Evolutionary conservation across 129 eudicot species (phyloP), one percentile per base, ranked within the genome.

Genomic region (Calendula officinalis): DNA sequence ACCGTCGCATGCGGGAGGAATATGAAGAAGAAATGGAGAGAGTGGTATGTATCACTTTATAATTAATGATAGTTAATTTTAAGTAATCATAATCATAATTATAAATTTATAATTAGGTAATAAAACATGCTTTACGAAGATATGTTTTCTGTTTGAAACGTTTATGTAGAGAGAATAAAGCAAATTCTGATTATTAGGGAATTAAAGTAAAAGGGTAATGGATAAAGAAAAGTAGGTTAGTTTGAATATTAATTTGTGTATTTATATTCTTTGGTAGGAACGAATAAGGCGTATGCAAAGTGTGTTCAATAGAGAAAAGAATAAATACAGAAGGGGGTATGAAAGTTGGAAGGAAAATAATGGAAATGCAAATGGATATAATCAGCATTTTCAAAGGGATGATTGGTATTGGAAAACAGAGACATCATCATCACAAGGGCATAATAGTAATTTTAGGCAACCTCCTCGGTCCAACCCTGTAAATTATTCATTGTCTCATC

Each of bases 371-470:
- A 78, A 87, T 66, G 75, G 81, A 36, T 90, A 83, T 80, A 86
- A 86, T 79, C 97, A 86, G 72, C 77, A 94, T 71, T 94, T 78
- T 63, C 96, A 94, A 65, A 74, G 99, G 76, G 89, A 88, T 12
- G 99, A 94, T 76, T 94, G 99, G 96, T 94, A 94, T 47, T 88
- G 96, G 96, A 83, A 86, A 53, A 77, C 87, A 0, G 86, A 92
- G 34, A 47, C 92, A 22, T 22, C 92, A 22, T 22, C 92, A 32
- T 80, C 99, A 27, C 78, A 45, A 55, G 72, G 81, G 67, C 80
- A 80, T 66, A 74, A 71, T 47, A 72, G 67, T 58, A 84, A 81
- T 56, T 80, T 50, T 67, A 73, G 73, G 75, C 85, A 85, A 70
- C 52, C 91, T 71, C 91, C 91, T 70, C 77, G 81, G 12, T 60